Base-by-base conservation (phyloP, 1,284 basidiomycete genomes). In the Malassezia restricta region DNA sequence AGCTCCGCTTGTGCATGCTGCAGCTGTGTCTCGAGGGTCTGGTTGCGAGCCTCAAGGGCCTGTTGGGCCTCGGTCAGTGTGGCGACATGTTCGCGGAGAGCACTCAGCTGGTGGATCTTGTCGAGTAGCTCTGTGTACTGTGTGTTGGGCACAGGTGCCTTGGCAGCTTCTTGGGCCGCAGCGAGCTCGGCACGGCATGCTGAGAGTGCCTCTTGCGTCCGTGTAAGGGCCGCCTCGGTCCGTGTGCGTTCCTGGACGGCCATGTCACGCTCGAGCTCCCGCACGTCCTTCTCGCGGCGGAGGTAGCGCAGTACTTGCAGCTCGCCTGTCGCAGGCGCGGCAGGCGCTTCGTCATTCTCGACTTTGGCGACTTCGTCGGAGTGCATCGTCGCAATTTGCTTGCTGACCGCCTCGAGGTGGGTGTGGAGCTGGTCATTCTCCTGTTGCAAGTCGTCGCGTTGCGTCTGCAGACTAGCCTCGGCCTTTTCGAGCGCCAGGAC, bases 201-300 rank as follows among this genome's bases (percentile, higher is more conserved):
- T 45, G 86, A 81, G 57, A 89, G 75, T 38, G 76, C 81, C 12
- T 44, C 41, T 57, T 83, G 81, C 43, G 87, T 74, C 61, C 85
- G 82, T 12, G 87, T 85, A 27, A 86, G 78, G 65, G 87, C 83
- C 27, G 80, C 76, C 74, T 84, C 86, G 44, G 88, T 75, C 1
- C 87, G 81, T 6, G 81, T 76, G 58, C 79, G 85, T 75, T 91
- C 87, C 68, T 89, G 85, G 75, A 86, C 87, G 76, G 81, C 80
- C 47, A 91, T 79, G 64, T 90, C 85, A 40, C 87, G 78, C 64
- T 91, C 86, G 33, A 90, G 78, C 59, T 90, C 87, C 38, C 86
- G 83, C 50, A 90, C 86, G 68, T 90, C 86, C 75, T 90, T 89
- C 76, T 91, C 87, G 64, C 85, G 85, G 28, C 87, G 81, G 31